Percentiles rank a stretch among this genome's conserved stretches.
These are phyloP conservation scores for Pittosporum tobira DNA, from an alignment of 129 eudicot species.

Conservation along the genomic window DNA sequence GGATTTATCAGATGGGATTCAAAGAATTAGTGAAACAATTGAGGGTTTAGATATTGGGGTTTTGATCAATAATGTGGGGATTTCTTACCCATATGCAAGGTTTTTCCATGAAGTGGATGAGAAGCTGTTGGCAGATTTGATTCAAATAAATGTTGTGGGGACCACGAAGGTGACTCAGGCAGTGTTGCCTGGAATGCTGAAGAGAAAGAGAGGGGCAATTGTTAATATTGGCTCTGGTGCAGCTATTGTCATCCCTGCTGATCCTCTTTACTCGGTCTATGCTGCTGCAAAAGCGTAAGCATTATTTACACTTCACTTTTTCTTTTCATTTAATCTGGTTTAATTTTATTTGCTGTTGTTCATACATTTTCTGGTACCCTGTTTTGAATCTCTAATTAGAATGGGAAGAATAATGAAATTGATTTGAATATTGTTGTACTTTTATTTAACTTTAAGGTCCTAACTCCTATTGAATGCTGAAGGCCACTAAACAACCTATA, in stretches of 20 bases:
- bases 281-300: constrained; percentile 95
- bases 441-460: too few species aligned
- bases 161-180: constrained; percentile 77
- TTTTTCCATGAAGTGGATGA: constrained; percentile 92
- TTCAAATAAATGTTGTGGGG: constrained; percentile 79
- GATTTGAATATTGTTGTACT: not conserved
- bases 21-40: constrained; percentile 47
- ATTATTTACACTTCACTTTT: not conserved
- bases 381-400: not conserved
- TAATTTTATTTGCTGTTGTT: not conserved
- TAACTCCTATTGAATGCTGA: too few species aligned
- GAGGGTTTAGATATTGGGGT: constrained; percentile 83
- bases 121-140: constrained; percentile 59
- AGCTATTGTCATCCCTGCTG: constrained; percentile 74
- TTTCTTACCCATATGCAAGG: constrained; percentile 86
- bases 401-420: not conserved
- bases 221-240: constrained; percentile 97
- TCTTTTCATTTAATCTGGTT: not conserved
- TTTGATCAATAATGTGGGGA: constrained; percentile 82
- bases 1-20: constrained; percentile 60
- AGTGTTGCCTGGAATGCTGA: constrained; percentile 70
- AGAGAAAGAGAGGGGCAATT: constrained; percentile 89
- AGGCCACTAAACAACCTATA: too few species aligned
- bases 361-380: not conserved
- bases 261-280: constrained; percentile 92